phyloP scores from a whole-genome alignment of 371 early-diverging fungal species.

The Mortierella sp. region DNA sequence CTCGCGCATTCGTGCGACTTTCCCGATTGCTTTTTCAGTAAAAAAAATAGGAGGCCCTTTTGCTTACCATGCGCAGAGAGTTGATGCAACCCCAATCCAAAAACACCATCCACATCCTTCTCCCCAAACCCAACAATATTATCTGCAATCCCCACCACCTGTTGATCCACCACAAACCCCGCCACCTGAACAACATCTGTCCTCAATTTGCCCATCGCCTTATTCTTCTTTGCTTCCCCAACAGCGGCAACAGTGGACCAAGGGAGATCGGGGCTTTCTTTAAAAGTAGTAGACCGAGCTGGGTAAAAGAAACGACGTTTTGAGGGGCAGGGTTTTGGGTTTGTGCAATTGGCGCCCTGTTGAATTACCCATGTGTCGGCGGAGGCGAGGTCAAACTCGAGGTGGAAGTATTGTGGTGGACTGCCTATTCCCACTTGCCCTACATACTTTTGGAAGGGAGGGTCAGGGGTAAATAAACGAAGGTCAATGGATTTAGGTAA shows the following conservation, averaged over 20 bases:
- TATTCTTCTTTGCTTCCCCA: slow-evolving; percentile 2
- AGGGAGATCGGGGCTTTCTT: background rate
- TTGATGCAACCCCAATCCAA: slow-evolving; percentile 17
- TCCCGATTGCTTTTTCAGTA: too few species aligned
- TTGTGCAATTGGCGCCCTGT: slow-evolving; percentile 14
- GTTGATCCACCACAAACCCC: slow-evolving; percentile 17
- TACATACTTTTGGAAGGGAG: slow-evolving; percentile 46
- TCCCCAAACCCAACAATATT: slow-evolving; percentile 1
- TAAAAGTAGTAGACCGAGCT: slow-evolving; percentile 20
- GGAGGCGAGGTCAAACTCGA: slow-evolving; percentile 67
- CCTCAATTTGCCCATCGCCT: slow-evolving; percentile 14
- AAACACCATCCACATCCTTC: slow-evolving; percentile 21
- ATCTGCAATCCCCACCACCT: slow-evolving; percentile 22
- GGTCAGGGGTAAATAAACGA: background rate
- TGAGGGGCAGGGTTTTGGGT: slow-evolving; percentile 11
- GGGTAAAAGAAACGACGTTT: slow-evolving; percentile 22
- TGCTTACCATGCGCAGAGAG: slow-evolving; percentile 9
- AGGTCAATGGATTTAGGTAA: background rate
- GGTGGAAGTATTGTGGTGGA: slow-evolving; percentile 62
- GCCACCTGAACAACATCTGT: slow-evolving; percentile 27
- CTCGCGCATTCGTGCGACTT: too few species aligned
- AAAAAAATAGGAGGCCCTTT: too few species aligned
- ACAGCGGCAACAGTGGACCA: background rate
- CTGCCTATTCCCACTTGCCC: slow-evolving; percentile 64
- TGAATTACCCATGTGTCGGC: slow-evolving; percentile 63